Percentiles rank a stretch among this genome's conserved stretches.
phyloP scores from a whole-genome alignment of 169 alveolate genomes.

The Eimeria maxima region DNA sequence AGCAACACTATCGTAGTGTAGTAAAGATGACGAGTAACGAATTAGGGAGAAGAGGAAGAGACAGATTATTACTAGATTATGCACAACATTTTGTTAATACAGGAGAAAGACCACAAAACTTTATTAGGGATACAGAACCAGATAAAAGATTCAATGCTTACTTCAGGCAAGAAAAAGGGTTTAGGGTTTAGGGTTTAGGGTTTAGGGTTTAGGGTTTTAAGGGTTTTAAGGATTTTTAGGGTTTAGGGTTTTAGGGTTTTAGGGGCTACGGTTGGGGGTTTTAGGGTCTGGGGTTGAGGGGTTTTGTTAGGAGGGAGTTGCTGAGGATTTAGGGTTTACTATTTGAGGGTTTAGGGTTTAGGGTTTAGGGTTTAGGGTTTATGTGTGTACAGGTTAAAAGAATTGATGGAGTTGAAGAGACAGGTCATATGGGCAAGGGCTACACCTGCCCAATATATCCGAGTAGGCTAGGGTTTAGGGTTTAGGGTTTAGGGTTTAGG shows the following conservation, averaged over 20 bases:
- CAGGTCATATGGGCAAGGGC: constrained; percentile 92
- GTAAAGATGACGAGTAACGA: background rate
- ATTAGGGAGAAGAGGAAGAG: constrained; percentile 85
- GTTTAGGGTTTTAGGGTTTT: background rate
- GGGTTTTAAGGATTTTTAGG: background rate
- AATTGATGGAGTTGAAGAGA: constrained; percentile 92
- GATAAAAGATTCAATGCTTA: constrained; percentile 79
- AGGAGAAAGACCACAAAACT: constrained; percentile 96
- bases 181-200: background rate
- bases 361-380: constrained; percentile 25
- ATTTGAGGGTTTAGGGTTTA: background rate
- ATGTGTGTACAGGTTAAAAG: constrained; percentile 91
- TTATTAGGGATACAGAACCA: constrained; percentile 93
- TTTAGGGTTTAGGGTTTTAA: background rate
- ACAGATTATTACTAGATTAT: constrained; percentile 91
- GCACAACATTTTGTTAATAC: constrained; percentile 95
- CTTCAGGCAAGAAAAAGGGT: background rate
- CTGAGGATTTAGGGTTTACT: background rate
- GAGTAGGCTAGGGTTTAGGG: constrained; percentile 85
- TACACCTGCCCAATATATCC: constrained; percentile 93
- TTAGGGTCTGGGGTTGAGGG: background rate
- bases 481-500: constrained; percentile 24
- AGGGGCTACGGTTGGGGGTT: background rate
- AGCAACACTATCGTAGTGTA: background rate
- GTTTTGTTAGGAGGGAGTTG: no score